A percentile compares a stretch with the other conserved stretches of the same genome.
Evolutionary conservation across 345 rosid species (phyloP).

Genomic region (Trapa incisa): DNA sequence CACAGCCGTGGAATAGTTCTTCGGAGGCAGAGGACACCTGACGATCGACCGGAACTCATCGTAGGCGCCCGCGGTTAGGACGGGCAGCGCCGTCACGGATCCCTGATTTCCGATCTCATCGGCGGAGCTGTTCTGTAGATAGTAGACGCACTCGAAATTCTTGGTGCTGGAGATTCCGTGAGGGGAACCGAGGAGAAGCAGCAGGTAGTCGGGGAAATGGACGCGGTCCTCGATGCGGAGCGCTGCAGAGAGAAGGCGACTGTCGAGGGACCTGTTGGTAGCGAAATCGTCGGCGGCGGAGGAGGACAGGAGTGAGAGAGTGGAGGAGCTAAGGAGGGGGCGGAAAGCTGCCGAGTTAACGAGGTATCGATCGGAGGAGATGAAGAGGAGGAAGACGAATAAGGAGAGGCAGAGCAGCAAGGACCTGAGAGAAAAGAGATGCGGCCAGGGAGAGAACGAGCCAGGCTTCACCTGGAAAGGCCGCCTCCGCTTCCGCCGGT

Average conservation of each 20-base stretch:
- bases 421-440: conserved; percentile 43
- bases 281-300: conserved; percentile 20
- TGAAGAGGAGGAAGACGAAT: conserved; percentile 47
- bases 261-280: not conserved
- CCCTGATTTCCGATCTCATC: conserved; percentile 4
- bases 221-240: conserved; percentile 46
- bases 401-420: conserved; percentile 40
- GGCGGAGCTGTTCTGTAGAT: not conserved
- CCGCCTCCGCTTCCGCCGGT: conserved; percentile 73
- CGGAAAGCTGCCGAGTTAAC: conserved; percentile 27
- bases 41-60: conserved; percentile 46
- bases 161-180: conserved; percentile 13
- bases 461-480: conserved; percentile 17
- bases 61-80: conserved; percentile 43
- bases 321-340: conserved; percentile 50
- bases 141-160: conserved; percentile 54
- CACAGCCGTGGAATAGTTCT: conserved; percentile 45
- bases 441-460: not conserved
- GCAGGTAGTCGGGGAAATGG: conserved; percentile 60
- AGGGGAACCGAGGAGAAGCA: conserved; percentile 31
- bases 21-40: conserved; percentile 58
- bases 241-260: conserved; percentile 13
- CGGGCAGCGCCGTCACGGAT: conserved; percentile 15
- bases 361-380: conserved; percentile 42
- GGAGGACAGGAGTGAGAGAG: conserved; percentile 35